Evolutionary conservation across 2,329 filamentous ascomycete species (phyloP), one percentile per base, ranked within the genome.

Genomic region (Dothistroma pini): DNA sequence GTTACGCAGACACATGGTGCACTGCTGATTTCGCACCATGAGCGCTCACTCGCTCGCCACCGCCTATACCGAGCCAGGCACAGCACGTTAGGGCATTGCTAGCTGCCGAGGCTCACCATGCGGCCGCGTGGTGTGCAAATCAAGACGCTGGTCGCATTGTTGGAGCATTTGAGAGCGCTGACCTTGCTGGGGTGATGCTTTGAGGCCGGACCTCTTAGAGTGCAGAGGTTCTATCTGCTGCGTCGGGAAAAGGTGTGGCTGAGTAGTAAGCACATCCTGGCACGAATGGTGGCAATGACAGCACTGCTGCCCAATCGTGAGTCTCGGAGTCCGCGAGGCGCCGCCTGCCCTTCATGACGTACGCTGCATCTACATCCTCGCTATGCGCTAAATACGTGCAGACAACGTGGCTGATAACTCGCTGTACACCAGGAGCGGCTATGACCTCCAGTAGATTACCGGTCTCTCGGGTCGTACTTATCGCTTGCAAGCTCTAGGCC

Each of bases 21-120:
- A 21, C 51, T 35, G 31, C 31, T 29, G 25, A 31, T 35, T 29
- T 21, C 14, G n/a, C 11, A 21, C 31, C 25, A 44, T 14, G 41
- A n/a, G 41, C 31, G 11, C 51, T 53, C 51, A 53, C 31, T 53
- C 51, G 51, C 16, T 53, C 51, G 51, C 51, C 51, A 53, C 51
- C 31, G 31, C 12, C 50, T n/a, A 19, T 32, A n/a, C 11, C 21
- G 11, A 3, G 49, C 49, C 49, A 35, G 51, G 51, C 11, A 53
- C 51, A 21, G 31, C 51, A 35, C 9, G 19, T 29, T 25, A 51
- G 29, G 48, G 22, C 21, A 29, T 29, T 4, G 1, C 31, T 53
- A 32, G 31, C 51, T 21, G 31, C 22, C 41, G 41, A 44, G 41
- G 41, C 41, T n/a, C 16, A n/a, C n/a, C n/a, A 44, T 44, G 41